A percentile compares a stretch with the other conserved stretches of the same genome.
Conservation (phyloP, 2,329 filamentous ascomycete species). For the Trichoderma simmonsii region DNA sequence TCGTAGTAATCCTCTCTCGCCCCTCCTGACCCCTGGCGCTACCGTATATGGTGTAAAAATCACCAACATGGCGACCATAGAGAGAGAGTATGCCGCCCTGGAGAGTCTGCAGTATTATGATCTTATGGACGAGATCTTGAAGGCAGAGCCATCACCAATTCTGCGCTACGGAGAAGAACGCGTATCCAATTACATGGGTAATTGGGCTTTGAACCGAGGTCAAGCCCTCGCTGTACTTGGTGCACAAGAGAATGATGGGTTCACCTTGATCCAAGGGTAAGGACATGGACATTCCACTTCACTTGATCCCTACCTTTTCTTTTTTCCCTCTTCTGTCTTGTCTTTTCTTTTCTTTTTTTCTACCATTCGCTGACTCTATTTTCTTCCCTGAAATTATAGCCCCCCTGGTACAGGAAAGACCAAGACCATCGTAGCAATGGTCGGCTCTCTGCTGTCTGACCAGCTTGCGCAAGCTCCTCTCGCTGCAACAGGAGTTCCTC, state of each 20-base stretch:
- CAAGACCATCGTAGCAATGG: slow-evolving; percentile 95
- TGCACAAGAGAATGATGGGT: slow-evolving; percentile 91
- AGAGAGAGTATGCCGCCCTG: slow-evolving; percentile 90
- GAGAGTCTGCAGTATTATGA: slow-evolving; percentile 94
- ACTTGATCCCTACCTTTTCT: neutral
- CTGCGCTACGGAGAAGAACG: slow-evolving; percentile 75
- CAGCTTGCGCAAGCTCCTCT: slow-evolving; percentile 33
- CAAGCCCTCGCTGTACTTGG: slow-evolving; percentile 91
- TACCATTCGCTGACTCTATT: neutral
- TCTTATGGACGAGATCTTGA: slow-evolving; percentile 85
- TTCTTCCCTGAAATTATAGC: slow-evolving; percentile 37
- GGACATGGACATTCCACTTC: slow-evolving; percentile 21
- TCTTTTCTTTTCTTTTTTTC: neutral
- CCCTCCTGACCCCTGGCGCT: slow-evolving; percentile 64
- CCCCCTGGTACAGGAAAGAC: slow-evolving; percentile 97
- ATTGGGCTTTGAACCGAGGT: slow-evolving; percentile 81
- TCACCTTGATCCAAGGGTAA: slow-evolving; percentile 89
- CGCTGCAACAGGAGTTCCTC: slow-evolving; percentile 31
- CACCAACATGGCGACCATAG: slow-evolving; percentile 88
- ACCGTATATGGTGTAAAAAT: slow-evolving; percentile 76
- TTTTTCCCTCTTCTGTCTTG: neutral
- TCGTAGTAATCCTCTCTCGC: slow-evolving; percentile 57
- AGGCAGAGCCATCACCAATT: slow-evolving; percentile 85
- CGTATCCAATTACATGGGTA: slow-evolving; percentile 64
- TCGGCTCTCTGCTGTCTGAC: slow-evolving; percentile 67